Evolutionary conservation across 2,329 filamentous ascomycete species (phyloP).

Genomic region (Colletotrichum coccodes): DNA sequence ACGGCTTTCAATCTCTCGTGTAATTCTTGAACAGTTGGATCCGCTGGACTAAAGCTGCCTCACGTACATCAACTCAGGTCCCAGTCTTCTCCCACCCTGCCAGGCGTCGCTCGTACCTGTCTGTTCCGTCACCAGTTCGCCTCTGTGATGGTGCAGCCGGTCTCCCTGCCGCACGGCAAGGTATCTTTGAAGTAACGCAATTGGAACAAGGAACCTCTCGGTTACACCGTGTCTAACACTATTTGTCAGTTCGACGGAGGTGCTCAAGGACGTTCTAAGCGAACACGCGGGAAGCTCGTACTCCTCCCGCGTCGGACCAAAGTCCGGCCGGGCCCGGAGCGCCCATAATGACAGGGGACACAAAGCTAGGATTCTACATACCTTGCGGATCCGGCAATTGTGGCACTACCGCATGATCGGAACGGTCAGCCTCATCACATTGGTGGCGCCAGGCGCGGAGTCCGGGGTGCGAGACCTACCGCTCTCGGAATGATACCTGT

Average conservation of each 20-base stretch:
- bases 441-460: background rate
- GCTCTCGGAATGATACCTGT: constrained; percentile 26
- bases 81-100: background rate
- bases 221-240: constrained; percentile 33
- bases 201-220: constrained; percentile 36
- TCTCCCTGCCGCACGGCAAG: constrained; percentile 31
- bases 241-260: background rate
- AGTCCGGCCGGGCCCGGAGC: background rate
- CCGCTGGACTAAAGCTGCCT: background rate
- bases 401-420: constrained; percentile 6
- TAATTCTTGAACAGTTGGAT: constrained; percentile 17
- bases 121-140: background rate
- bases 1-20: constrained; percentile 30
- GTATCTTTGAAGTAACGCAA: constrained; percentile 35
- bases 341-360: background rate
- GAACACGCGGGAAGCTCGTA: background rate
- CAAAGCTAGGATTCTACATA: background rate
- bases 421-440: background rate
- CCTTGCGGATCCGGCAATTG: constrained; percentile 25
- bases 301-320: background rate
- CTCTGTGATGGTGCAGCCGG: background rate
- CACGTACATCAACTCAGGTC: background rate
- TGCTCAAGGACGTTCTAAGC: background rate
- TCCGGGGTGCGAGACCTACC: constrained; percentile 10
- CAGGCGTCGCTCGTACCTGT: background rate